phyloP scores from a whole-genome alignment of 441 rosid genomes.

The Bocquillonia castaneifolia region DNA sequence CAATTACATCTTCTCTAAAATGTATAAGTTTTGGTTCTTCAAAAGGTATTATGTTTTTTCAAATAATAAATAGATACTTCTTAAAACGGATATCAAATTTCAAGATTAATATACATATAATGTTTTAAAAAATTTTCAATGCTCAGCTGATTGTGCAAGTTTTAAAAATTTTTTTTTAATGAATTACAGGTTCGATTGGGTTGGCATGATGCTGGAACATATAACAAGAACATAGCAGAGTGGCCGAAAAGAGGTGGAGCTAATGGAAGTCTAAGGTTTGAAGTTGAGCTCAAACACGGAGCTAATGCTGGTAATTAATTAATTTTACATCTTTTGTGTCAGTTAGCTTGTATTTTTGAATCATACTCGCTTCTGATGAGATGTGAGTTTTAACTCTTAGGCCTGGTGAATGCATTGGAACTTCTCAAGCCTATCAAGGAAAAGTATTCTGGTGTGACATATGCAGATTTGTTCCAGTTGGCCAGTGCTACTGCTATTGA shows the following conservation, averaged over 20 bases:
- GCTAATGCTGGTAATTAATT: slow-evolving; percentile 86
- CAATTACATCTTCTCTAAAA: no score
- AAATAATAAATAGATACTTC: no score
- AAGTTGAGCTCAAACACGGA: slow-evolving; percentile 80
- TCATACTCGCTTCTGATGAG: slow-evolving; percentile 18
- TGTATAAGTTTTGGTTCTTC: no score
- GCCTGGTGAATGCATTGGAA: slow-evolving; percentile 73
- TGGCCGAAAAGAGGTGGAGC: slow-evolving; percentile 95
- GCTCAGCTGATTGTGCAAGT: neutral
- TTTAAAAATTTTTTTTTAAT: neutral
- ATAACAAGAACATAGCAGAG: slow-evolving; percentile 78
- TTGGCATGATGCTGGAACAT: slow-evolving; percentile 97
- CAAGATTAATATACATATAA: no score
- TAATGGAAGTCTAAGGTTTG: slow-evolving; percentile 87
- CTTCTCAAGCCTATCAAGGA: slow-evolving; percentile 78
- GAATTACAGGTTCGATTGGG: slow-evolving; percentile 68
- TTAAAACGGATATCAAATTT: no score
- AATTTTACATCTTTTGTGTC: neutral
- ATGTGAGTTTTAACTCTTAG: slow-evolving; percentile 32
- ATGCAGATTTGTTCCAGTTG: slow-evolving; percentile 91
- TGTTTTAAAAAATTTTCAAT: neutral
- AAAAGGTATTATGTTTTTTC: no score
- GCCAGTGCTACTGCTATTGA: slow-evolving; percentile 90
- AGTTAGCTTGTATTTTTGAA: slow-evolving; percentile 11
- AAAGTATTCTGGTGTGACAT: slow-evolving; percentile 63